phyloP scores from a whole-genome alignment of 768 basidiomycete species.

The Lactifluus subvellereus region DNA sequence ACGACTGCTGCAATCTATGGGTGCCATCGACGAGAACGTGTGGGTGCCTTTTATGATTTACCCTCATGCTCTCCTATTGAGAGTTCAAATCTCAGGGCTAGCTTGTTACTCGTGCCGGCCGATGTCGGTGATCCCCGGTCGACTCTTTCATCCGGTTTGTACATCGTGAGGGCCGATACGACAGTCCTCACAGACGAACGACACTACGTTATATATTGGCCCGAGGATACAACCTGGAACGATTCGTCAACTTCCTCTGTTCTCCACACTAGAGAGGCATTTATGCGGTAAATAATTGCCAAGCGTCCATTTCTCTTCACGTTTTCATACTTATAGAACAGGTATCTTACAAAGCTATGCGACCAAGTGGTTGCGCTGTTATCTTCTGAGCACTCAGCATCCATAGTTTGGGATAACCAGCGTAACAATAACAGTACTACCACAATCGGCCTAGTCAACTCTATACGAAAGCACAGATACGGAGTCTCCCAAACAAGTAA shows the following conservation, averaged over 20 bases:
- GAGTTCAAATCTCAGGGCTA: conserved; percentile 14
- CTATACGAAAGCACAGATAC: conserved; percentile 25
- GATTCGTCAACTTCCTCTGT: conserved; percentile 30
- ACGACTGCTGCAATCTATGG: conserved; percentile 30
- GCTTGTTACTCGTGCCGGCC: conserved; percentile 16
- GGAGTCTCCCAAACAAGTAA: conserved; percentile 31
- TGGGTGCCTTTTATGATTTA: conserved; percentile 27
- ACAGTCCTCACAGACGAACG: conserved; percentile 11
- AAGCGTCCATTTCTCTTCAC: background rate
- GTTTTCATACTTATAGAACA: background rate
- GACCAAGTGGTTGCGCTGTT: conserved; percentile 38
- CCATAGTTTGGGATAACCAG: conserved; percentile 39
- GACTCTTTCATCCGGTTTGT: background rate
- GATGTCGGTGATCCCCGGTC: background rate
- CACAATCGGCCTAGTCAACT: too few relatives aligned
- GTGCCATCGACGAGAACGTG: conserved; percentile 36
- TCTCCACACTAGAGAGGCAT: conserved; percentile 49
- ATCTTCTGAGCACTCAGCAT: conserved; percentile 24
- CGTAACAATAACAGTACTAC: too few relatives aligned
- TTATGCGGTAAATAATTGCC: conserved; percentile 45
- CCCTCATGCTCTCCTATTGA: background rate
- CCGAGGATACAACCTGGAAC: too few relatives aligned
- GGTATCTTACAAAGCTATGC: too few relatives aligned
- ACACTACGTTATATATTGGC: conserved; percentile 21
- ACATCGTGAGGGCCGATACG: background rate